These are phyloP conservation scores for Pelargonium fulgidum DNA, from an alignment of 441 rosid species.

Conservation along the genomic window DNA sequence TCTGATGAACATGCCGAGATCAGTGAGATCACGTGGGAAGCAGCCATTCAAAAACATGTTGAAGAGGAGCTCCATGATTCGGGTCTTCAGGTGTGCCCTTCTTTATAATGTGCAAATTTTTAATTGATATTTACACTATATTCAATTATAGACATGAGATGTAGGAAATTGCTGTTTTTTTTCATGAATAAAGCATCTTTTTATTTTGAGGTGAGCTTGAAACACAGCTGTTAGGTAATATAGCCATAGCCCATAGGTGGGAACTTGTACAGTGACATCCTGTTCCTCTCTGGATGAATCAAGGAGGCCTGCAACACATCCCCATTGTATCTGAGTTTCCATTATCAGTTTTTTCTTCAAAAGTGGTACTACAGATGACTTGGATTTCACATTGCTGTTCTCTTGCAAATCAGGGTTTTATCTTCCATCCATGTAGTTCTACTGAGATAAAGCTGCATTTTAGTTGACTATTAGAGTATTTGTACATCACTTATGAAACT, in stretches of 20 bases:
- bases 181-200: not conserved
- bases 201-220: not conserved
- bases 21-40: constrained; percentile 90
- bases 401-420: not conserved
- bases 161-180: not conserved
- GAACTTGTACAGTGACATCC: not conserved
- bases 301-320: not conserved
- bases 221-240: not conserved
- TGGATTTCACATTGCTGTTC: not conserved
- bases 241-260: not conserved
- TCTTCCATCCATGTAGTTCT: not conserved
- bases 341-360: not conserved
- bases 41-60: constrained; percentile 78
- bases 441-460: not conserved
- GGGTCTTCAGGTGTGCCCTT: constrained; percentile 54
- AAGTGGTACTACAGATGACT: not conserved
- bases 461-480: not conserved
- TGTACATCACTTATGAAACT: not conserved
- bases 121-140: not conserved
- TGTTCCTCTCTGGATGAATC: not conserved
- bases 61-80: constrained; percentile 88
- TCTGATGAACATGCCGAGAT: constrained; percentile 59
- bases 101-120: not conserved
- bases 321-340: not conserved
- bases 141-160: not conserved